Evolutionary conservation across 768 basidiomycete species (phyloP), one percentile per base, ranked within the genome.

Genomic region (Baorangia bicolor): DNA sequence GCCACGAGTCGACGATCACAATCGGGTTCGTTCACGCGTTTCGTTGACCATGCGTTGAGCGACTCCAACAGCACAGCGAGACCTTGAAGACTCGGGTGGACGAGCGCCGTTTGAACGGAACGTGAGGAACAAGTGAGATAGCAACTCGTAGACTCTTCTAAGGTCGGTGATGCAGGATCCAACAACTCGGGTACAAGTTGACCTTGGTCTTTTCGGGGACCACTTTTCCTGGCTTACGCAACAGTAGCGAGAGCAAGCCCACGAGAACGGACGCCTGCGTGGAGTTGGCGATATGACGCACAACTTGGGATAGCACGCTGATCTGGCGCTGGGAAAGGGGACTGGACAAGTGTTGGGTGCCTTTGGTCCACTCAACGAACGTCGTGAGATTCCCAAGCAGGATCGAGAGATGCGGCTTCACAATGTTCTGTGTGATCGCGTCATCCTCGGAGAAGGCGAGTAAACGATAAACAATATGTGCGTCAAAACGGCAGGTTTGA

Each of bases 191-290:
- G 79, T 28, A 77, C 52, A 98, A 72, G 67, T 95, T 84, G 39
- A 83, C 77, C 76, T 98, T 98, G 69, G 87, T 78, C 69, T 87
- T 91, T 74, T 99, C 97, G 0, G 90, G 81, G 0, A 97, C 82
- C 5, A 86, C 68, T 66, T 86, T 90, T 25, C 80, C 70, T 3
- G 92, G 86, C 61, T 86, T 88, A 42, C 87, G 86, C 16, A 98
- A 77, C 28, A 96, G 78, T 1, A 94, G 94, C 0, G 82, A 73
- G 64, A 98, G 86, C 4, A 98, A 77, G 0, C 74, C 65, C 21
- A 94, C 78, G 5, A 98, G 78, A 5, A 81, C 82, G 16, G 82
- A 77, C 1, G 94, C 93, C 64, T 97, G 91, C 0, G 72, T 68
- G 3, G 82, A 75, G 64, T 92, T 84, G 1, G 78, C 75, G 43